Conservation (phyloP, 2,329 filamentous ascomycete genomes). For the Cordyceps javanica region DNA sequence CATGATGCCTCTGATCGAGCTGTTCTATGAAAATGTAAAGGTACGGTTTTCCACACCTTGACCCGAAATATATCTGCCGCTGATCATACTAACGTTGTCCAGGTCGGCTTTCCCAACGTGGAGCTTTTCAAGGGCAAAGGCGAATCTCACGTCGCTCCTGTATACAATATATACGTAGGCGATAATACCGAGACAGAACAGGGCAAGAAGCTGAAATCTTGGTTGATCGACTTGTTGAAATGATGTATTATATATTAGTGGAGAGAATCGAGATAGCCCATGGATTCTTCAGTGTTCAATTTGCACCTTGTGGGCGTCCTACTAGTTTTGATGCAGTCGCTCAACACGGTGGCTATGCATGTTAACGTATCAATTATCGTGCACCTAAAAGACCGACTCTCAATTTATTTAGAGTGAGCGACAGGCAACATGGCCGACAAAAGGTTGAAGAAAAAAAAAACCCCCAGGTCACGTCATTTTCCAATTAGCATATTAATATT, state of each 20-base stretch:
- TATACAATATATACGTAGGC: conserved; percentile 18
- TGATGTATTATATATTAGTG: background rate
- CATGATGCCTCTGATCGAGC: conserved; percentile 17
- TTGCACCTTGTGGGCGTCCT: too few relatives aligned
- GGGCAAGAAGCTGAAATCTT: conserved; percentile 18
- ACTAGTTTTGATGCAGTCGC: too few relatives aligned
- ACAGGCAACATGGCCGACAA: too few relatives aligned
- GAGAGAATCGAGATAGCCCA: background rate
- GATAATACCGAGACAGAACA: conserved; percentile 18
- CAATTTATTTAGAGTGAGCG: too few relatives aligned
- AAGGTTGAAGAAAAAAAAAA: too few relatives aligned
- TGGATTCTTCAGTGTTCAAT: too few relatives aligned
- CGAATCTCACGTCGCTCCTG: conserved; percentile 19
- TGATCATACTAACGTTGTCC: background rate
- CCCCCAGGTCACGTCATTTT: too few relatives aligned
- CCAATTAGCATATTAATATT: too few relatives aligned
- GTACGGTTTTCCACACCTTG: background rate
- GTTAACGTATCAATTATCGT: too few relatives aligned
- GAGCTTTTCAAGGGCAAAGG: conserved; percentile 17
- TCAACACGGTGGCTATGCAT: too few relatives aligned
- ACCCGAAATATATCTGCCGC: background rate
- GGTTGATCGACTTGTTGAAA: conserved; percentile 16
- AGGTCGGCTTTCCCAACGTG: conserved; percentile 16
- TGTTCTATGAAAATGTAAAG: conserved; percentile 17
- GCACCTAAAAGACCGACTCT: too few relatives aligned